Conservation (phyloP, 2,329 filamentous ascomycete genomes). For the Xylaria sp. region DNA sequence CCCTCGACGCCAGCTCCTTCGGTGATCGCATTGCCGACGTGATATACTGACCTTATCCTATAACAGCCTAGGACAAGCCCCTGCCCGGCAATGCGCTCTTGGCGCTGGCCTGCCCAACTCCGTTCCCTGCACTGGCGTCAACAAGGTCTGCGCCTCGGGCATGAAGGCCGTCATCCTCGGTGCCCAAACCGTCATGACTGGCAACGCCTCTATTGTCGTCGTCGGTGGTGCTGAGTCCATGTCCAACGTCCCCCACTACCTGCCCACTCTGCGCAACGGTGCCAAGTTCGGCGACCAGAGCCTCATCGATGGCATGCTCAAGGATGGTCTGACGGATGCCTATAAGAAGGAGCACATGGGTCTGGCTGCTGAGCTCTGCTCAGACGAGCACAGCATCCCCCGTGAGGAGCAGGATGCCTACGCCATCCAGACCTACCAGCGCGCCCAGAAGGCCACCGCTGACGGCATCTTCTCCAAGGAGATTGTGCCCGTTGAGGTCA, state of each 20-base stretch:
- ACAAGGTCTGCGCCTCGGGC: slow-evolving; percentile 97
- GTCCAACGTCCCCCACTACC: slow-evolving; percentile 96
- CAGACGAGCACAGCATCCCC: slow-evolving; percentile 71
- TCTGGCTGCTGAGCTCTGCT: slow-evolving; percentile 85
- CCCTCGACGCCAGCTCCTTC: neutral
- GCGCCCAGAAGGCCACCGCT: slow-evolving; percentile 72
- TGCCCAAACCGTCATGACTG: slow-evolving; percentile 95
- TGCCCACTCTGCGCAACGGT: slow-evolving; percentile 77
- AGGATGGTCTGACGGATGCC: slow-evolving; percentile 90
- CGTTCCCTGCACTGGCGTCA: slow-evolving; percentile 85
- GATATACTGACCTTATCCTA: slow-evolving; percentile 6
- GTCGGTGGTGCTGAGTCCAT: slow-evolving; percentile 96
- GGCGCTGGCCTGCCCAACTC: slow-evolving; percentile 76
- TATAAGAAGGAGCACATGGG: slow-evolving; percentile 98
- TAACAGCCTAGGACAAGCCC: slow-evolving; percentile 83
- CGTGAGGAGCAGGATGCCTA: slow-evolving; percentile 91
- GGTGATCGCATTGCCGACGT: neutral
- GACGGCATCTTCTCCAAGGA: slow-evolving; percentile 76
- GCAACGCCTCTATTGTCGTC: slow-evolving; percentile 86
- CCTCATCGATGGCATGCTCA: slow-evolving; percentile 84
- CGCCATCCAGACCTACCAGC: slow-evolving; percentile 78
- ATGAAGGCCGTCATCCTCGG: slow-evolving; percentile 93
- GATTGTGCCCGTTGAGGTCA: slow-evolving; percentile 84
- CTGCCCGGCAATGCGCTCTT: slow-evolving; percentile 89
- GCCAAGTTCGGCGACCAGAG: slow-evolving; percentile 91